Evolutionary conservation across 1,139 yeast species (phyloP).

Genomic region (Citeromyces hawaiiensis): DNA sequence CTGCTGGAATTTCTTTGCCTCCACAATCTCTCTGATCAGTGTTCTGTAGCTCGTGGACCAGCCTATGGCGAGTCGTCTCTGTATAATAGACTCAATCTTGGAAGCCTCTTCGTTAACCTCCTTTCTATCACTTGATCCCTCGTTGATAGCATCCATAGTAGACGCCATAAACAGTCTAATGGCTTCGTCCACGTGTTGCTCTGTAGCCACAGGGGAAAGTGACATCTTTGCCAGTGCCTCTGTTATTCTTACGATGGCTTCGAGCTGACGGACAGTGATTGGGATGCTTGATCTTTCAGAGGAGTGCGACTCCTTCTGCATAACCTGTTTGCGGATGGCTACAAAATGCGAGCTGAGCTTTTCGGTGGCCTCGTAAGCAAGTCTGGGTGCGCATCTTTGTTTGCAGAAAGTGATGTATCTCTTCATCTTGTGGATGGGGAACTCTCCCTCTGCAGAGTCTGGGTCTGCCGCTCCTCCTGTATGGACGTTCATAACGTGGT

Average conservation of each 20-base stretch:
- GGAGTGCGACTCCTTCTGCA: constrained; percentile 66
- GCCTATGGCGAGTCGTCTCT: constrained; percentile 88
- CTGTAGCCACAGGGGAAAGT: constrained; percentile 73
- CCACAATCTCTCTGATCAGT: constrained; percentile 73
- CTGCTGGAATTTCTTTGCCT: constrained; percentile 44
- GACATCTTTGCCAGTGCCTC: constrained; percentile 87
- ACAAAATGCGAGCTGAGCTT: constrained; percentile 91
- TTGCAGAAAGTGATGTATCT: constrained; percentile 87
- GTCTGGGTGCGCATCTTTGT: constrained; percentile 82
- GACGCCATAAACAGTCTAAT: constrained; percentile 90
- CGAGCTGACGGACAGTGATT: constrained; percentile 93
- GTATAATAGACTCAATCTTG: constrained; percentile 70
- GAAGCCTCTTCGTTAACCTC: constrained; percentile 52
- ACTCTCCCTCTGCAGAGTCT: constrained; percentile 64
- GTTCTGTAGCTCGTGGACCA: constrained; percentile 91
- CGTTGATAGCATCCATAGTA: constrained; percentile 89
- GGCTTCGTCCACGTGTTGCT: constrained; percentile 90
- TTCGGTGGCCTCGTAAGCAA: constrained; percentile 84
- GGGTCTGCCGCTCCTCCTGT: constrained; percentile 47
- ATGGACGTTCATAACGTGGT: constrained; percentile 84
- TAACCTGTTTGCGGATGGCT: constrained; percentile 74
- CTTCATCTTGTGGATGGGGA: constrained; percentile 83
- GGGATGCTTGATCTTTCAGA: constrained; percentile 93
- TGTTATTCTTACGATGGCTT: constrained; percentile 92
- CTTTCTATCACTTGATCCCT: constrained; percentile 31